A percentile compares a stretch with the other conserved stretches of the same genome.
These are phyloP conservation scores for Phytophthora ohioensis DNA, from an alignment of 352 stramenopile species.

Conservation along the genomic window DNA sequence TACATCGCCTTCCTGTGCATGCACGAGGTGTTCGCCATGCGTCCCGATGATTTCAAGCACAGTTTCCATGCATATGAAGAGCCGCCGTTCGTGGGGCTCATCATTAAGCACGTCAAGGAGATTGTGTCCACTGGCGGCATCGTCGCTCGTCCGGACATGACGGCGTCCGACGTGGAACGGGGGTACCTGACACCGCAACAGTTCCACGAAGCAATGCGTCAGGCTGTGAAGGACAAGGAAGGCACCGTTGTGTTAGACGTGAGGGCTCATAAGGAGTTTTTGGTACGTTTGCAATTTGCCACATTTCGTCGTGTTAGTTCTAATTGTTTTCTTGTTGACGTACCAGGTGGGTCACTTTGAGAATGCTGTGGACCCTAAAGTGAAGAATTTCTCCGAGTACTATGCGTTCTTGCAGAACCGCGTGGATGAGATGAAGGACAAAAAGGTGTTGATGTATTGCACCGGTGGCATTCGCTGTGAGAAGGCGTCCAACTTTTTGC, in stretches of 20 bases:
- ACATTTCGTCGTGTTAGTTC: background rate
- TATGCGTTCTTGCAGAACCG: slow-evolving; percentile 70
- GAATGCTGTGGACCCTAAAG: slow-evolving; percentile 65
- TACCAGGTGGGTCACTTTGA: slow-evolving; percentile 63
- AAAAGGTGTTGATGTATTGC: slow-evolving; percentile 87
- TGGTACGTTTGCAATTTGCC: slow-evolving; percentile 34
- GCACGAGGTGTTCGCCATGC: slow-evolving; percentile 64
- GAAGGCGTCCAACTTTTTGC: slow-evolving; percentile 78
- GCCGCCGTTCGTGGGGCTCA: slow-evolving; percentile 67
- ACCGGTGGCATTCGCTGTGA: slow-evolving; percentile 81
- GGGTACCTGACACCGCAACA: slow-evolving; percentile 81
- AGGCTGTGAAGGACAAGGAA: slow-evolving; percentile 54
- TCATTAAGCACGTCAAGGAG: slow-evolving; percentile 83
- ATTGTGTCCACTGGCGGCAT: slow-evolving; percentile 74
- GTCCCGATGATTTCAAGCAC: slow-evolving; percentile 80
- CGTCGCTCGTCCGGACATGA: slow-evolving; percentile 61
- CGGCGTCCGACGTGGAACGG: slow-evolving; percentile 61
- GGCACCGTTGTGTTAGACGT: slow-evolving; percentile 68
- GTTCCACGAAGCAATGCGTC: slow-evolving; percentile 73
- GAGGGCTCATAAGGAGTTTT: slow-evolving; percentile 68
- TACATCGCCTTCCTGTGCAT: slow-evolving; percentile 70
- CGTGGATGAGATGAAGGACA: slow-evolving; percentile 68
- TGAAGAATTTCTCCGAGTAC: slow-evolving; percentile 84
- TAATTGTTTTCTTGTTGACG: slow-evolving; percentile 2
- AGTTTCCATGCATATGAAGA: slow-evolving; percentile 48